phyloP scores from a whole-genome alignment of 257 asterid genomes.

The Przewalskia tangutica region DNA sequence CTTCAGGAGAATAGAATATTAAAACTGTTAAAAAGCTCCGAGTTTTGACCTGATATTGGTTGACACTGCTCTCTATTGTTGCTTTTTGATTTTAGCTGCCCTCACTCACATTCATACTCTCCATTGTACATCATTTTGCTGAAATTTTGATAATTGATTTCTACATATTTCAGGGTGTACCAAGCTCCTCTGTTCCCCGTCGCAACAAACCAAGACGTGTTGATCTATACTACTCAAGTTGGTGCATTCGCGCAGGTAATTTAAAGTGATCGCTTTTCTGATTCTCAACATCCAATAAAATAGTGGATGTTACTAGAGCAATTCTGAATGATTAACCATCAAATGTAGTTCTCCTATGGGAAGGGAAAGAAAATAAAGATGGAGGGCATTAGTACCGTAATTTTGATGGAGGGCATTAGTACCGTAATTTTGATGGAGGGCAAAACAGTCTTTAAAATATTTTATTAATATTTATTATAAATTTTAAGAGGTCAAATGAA shows the following conservation, averaged over 20 bases:
- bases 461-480: too few species aligned
- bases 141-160: not conserved
- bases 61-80: not conserved
- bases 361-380: too few species aligned
- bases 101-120: not conserved
- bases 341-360: not conserved
- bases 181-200: constrained; percentile 54
- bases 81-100: not conserved
- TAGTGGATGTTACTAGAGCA: not conserved
- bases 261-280: not conserved
- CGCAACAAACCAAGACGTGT: constrained; percentile 76
- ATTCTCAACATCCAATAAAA: not conserved
- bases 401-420: too few species aligned
- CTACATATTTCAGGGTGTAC: constrained; percentile 47
- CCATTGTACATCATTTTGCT: not conserved
- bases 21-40: not conserved
- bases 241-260: constrained; percentile 86
- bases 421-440: too few species aligned
- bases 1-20: not conserved
- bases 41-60: not conserved
- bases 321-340: not conserved
- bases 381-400: too few species aligned
- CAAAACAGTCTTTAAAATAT: too few species aligned
- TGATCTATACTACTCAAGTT: constrained; percentile 77
- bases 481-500: too few species aligned